phyloP scores from a whole-genome alignment of 2,329 filamentous ascomycete genomes.

The Endoconidiophora laricicola region DNA sequence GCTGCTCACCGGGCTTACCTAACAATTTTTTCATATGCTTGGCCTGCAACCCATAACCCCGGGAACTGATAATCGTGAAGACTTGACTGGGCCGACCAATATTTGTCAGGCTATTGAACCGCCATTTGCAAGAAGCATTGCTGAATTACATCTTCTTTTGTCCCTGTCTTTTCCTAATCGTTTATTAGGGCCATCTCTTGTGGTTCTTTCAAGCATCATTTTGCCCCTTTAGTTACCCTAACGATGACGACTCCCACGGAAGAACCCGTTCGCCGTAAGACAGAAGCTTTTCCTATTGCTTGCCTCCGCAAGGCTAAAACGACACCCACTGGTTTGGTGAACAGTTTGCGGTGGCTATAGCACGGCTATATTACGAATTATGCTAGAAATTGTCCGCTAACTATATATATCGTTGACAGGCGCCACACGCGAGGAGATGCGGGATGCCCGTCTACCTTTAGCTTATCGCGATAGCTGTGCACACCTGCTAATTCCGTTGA shows the following conservation, averaged over 20 bases:
- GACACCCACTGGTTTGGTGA: background rate
- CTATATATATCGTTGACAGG: constrained; percentile 25
- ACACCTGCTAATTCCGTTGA: constrained; percentile 84
- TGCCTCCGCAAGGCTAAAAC: background rate
- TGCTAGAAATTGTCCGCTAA: background rate
- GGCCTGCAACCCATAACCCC: background rate
- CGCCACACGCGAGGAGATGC: constrained; percentile 84
- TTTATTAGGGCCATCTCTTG: too few relatives aligned
- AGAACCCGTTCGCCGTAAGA: constrained; percentile 6
- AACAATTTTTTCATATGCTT: background rate
- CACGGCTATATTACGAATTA: background rate
- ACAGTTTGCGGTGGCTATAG: too few relatives aligned
- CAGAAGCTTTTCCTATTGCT: background rate
- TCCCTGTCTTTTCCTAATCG: too few relatives aligned
- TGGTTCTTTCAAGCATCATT: too few relatives aligned
- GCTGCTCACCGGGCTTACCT: constrained; percentile 3
- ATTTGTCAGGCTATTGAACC: too few relatives aligned
- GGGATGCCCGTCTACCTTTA: constrained; percentile 71
- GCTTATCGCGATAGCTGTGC: constrained; percentile 93
- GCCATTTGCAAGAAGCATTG: too few relatives aligned
- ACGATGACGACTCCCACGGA: constrained; percentile 5
- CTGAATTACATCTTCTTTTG: too few relatives aligned
- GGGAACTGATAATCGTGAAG: too few relatives aligned
- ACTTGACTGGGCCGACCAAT: too few relatives aligned
- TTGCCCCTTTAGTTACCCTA: too few relatives aligned